phyloP scores from a whole-genome alignment of 2,329 filamentous ascomycete species.

The Trichoderma simmonsii region DNA sequence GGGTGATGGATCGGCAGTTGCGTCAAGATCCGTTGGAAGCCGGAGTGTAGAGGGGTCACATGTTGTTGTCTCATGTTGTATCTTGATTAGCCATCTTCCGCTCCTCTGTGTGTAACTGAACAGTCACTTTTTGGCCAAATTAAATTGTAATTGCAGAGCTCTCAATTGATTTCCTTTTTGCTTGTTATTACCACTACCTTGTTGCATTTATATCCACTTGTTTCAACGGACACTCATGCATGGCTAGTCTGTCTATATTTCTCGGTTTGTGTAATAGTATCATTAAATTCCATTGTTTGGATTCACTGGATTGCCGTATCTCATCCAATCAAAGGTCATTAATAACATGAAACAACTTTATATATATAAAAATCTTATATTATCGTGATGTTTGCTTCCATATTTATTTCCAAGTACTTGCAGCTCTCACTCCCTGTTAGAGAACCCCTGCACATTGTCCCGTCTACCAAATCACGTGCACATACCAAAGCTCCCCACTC shows the following conservation, averaged over 20 bases:
- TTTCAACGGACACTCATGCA: neutral
- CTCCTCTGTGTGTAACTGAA: neutral
- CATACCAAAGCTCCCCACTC: neutral
- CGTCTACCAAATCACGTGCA: neutral
- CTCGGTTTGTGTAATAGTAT: neutral
- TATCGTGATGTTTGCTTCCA: neutral
- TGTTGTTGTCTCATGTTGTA: neutral
- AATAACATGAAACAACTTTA: neutral
- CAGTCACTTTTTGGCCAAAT: neutral
- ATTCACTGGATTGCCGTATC: neutral
- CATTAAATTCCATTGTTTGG: neutral
- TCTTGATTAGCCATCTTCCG: neutral
- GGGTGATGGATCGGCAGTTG: neutral
- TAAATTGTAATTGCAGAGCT: neutral
- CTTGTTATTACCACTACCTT: neutral
- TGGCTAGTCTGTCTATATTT: neutral
- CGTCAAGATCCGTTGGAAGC: neutral
- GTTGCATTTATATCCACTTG: neutral
- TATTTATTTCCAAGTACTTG: neutral
- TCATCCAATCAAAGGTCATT: neutral
- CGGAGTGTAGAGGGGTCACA: neutral
- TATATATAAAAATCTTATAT: neutral
- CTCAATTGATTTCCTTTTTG: neutral
- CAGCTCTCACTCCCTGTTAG: neutral
- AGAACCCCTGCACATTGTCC: neutral